Conservation (phyloP, 305 asterid species). For the Solanum chacoense region DNA sequence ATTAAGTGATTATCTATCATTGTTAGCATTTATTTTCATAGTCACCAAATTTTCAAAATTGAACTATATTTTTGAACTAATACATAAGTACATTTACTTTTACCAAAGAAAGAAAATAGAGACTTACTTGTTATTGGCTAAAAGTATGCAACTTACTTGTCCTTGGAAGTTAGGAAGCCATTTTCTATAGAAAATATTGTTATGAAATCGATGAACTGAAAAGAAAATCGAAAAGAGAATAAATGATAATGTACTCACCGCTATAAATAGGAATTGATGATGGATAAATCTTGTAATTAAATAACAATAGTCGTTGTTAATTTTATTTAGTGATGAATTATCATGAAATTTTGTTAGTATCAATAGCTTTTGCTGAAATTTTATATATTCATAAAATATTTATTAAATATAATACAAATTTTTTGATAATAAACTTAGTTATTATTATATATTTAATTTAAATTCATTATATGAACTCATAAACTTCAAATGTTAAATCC, state of each 20-base stretch:
- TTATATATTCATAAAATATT: not conserved
- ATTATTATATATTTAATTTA: not conserved
- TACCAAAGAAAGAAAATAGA: not conserved
- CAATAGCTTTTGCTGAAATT: not conserved
- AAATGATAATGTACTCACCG: not conserved
- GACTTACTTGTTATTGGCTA: not conserved
- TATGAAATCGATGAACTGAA: not conserved
- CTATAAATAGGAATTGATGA: not conserved
- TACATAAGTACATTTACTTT: not conserved
- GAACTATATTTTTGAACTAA: not conserved
- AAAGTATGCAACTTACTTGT: not conserved
- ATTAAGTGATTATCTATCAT: not conserved
- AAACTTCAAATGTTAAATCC: not conserved
- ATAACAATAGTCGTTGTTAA: not conserved
- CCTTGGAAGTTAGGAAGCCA: not conserved
- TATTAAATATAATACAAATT: not conserved
- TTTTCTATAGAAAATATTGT: not conserved
- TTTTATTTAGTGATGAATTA: not conserved
- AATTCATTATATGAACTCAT: fast-evolving
- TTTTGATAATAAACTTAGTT: not conserved
- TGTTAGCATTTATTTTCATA: not conserved
- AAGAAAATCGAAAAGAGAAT: not conserved
- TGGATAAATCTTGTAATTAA: not conserved
- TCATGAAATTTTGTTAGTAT: not conserved
- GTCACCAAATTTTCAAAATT: not conserved